Percentiles rank a stretch among this genome's conserved stretches.
These are phyloP conservation scores for Westerdykella sp. DNA, from an alignment of 2,329 filamentous ascomycete species.

Conservation along the genomic window DNA sequence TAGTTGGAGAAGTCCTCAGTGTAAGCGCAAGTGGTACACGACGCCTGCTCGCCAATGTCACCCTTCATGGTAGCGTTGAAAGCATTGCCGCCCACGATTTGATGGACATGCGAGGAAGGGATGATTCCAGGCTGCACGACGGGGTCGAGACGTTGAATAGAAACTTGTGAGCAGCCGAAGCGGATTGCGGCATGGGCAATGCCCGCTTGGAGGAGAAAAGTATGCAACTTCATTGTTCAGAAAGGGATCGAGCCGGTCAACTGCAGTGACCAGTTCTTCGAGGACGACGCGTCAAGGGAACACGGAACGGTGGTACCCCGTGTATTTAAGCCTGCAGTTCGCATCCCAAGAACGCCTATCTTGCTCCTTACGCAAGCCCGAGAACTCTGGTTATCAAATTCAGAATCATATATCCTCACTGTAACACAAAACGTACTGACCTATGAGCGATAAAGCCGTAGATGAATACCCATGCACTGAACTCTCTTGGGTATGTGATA, in stretches of 20 bases:
- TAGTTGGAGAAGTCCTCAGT: slow-evolving; percentile 24
- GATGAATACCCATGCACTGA: background rate
- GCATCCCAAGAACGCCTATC: background rate
- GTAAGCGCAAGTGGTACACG: slow-evolving; percentile 19
- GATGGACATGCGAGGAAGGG: slow-evolving; percentile 12
- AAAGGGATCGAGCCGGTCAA: background rate
- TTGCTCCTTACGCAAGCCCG: background rate
- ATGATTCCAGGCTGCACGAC: slow-evolving; percentile 11
- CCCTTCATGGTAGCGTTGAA: slow-evolving; percentile 14
- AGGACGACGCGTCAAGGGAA: background rate
- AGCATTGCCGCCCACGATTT: slow-evolving; percentile 14
- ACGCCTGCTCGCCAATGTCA: slow-evolving; percentile 20
- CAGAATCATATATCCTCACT: background rate
- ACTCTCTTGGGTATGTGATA: background rate
- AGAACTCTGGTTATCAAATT: background rate
- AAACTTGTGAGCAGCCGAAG: slow-evolving; percentile 12
- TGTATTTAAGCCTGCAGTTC: background rate
- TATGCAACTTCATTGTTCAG: slow-evolving; percentile 10
- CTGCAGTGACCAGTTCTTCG: background rate
- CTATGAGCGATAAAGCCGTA: background rate
- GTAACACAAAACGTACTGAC: background rate
- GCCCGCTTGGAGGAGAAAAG: slow-evolving; percentile 6
- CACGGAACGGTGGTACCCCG: background rate
- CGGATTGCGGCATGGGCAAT: slow-evolving; percentile 10
- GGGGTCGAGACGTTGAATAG: slow-evolving; percentile 12